Conservation (phyloP, 2,329 filamentous ascomycete genomes). For the Nectriaceae sp. region DNA sequence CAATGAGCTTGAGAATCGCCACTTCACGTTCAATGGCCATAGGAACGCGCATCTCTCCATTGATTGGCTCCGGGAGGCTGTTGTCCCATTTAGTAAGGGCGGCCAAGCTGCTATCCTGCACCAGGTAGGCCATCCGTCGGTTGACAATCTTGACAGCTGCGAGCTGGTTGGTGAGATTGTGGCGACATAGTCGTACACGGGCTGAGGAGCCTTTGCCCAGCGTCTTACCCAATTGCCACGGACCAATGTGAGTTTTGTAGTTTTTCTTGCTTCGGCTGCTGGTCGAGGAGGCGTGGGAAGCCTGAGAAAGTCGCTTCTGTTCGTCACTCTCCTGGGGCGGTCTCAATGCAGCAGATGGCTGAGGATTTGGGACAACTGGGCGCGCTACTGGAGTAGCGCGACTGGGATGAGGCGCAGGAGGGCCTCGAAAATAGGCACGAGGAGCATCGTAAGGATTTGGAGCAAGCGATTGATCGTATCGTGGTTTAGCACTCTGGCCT, state of each 20-base stretch:
- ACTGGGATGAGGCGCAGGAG: conserved; percentile 12
- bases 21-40: conserved; percentile 93
- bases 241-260: conserved; percentile 78
- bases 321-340: conserved; percentile 35
- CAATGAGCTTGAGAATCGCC: conserved; percentile 93
- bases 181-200: conserved; percentile 81
- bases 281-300: conserved; percentile 43
- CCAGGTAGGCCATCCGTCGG: conserved; percentile 75
- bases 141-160: conserved; percentile 96
- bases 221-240: conserved; percentile 89
- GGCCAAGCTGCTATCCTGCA: conserved; percentile 82
- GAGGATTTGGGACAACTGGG: not conserved
- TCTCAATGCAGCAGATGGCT: conserved; percentile 18
- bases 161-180: conserved; percentile 74
- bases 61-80: conserved; percentile 53
- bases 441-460: conserved; percentile 14
- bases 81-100: conserved; percentile 76
- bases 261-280: conserved; percentile 43
- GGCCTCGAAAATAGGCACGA: conserved; percentile 18
- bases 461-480: conserved; percentile 25
- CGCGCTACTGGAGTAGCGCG: not conserved
- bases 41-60: conserved; percentile 72
- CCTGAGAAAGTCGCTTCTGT: conserved; percentile 41
- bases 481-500: conserved; percentile 32
- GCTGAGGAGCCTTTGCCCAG: conserved; percentile 89